Evolutionary conservation across 164 flowering plant species (phyloP).

Genomic region (Stephania yunnanensis): DNA sequence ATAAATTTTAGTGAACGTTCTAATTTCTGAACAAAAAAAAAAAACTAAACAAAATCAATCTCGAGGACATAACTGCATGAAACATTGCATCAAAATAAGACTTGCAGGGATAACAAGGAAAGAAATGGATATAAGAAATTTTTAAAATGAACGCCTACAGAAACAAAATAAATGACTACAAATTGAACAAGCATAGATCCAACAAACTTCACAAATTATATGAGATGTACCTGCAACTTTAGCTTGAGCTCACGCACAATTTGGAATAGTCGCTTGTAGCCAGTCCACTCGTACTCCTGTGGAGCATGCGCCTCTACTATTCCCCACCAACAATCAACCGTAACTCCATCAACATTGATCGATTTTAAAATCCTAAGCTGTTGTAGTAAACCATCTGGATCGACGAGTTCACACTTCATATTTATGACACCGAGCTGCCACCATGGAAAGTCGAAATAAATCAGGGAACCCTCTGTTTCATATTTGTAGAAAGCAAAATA

Average conservation of each 20-base stretch:
- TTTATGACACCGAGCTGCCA: constrained; percentile 78
- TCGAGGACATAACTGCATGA: neutral
- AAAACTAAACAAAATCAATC: neutral
- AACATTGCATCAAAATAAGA: neutral
- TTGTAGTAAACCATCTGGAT: constrained; percentile 70
- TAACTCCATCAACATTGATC: constrained; percentile 75
- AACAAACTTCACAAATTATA: neutral
- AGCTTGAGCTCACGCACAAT: constrained; percentile 74
- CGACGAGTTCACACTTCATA: constrained; percentile 79
- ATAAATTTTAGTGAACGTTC: neutral
- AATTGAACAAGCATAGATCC: neutral
- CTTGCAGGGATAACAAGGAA: neutral
- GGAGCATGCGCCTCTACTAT: constrained; percentile 81
- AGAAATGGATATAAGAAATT: neutral
- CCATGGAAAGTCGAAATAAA: neutral
- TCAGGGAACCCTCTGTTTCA: no score
- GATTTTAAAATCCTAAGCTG: constrained; percentile 77
- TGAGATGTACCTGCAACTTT: constrained; percentile 63
- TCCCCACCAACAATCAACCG: constrained; percentile 99
- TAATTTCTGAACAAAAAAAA: neutral
- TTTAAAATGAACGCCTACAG: no score
- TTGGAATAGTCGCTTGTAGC: constrained; percentile 71
- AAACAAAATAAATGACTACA: neutral
- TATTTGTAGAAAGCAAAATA: neutral
- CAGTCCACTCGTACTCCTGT: constrained; percentile 76